Evolutionary conservation across 208 protist genomes (phyloP).

Genomic region (Leishmania aethiopica): DNA sequence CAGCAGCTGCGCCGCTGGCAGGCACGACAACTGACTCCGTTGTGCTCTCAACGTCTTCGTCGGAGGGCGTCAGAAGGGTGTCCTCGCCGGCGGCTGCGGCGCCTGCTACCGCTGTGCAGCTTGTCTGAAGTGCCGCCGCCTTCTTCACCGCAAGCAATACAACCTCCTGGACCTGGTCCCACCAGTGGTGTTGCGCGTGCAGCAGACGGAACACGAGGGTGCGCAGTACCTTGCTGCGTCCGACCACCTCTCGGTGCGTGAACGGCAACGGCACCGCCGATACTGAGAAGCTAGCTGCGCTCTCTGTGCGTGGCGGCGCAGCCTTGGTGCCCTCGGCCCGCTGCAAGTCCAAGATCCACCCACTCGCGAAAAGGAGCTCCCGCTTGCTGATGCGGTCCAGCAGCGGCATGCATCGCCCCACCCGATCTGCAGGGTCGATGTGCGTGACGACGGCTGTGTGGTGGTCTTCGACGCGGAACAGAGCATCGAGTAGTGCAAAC

Average conservation of each 20-base stretch:
- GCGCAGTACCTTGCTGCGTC: slow-evolving; percentile 46
- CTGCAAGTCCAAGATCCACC: slow-evolving; percentile 45
- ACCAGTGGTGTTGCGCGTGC: slow-evolving; percentile 27
- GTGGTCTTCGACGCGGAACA: slow-evolving; percentile 51
- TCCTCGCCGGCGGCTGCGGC: not conserved
- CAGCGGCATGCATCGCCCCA: slow-evolving; percentile 41
- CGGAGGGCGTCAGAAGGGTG: not conserved
- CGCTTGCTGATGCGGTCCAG: slow-evolving; percentile 39
- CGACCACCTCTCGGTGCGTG: slow-evolving; percentile 42
- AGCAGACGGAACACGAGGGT: slow-evolving; percentile 38
- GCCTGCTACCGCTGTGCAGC: not conserved
- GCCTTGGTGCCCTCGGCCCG: not conserved
- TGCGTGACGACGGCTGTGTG: slow-evolving; percentile 44
- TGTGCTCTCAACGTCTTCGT: not conserved
- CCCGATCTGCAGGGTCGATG: slow-evolving; percentile 35
- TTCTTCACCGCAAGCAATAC: slow-evolving; percentile 23
- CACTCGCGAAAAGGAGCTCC: slow-evolving; percentile 38
- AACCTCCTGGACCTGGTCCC: slow-evolving; percentile 44
- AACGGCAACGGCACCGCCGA: not conserved
- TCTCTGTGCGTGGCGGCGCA: not conserved
- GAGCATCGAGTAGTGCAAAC: slow-evolving; percentile 15
- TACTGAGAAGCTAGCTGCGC: not conserved
- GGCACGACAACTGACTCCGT: not conserved
- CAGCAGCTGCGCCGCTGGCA: not conserved
- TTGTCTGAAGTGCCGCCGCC: not conserved